Percentiles rank a stretch among this genome's conserved stretches.
Evolutionary conservation across 2,329 filamentous ascomycete genomes (phyloP).

Genomic region (Cordyceps pruinosa): DNA sequence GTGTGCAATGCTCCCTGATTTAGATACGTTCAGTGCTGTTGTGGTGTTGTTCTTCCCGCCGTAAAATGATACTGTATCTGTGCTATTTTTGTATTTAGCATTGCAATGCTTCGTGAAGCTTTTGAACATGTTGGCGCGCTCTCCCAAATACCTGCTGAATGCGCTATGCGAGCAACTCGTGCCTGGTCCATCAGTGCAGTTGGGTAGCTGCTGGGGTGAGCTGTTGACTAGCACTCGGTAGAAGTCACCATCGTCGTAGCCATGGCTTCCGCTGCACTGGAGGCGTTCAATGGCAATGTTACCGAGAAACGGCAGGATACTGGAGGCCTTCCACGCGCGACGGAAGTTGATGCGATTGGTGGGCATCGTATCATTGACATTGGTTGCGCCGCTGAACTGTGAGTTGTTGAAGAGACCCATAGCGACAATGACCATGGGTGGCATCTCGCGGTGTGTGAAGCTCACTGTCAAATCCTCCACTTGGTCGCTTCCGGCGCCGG

Average conservation of each 20-base stretch:
- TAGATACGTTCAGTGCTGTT: slow-evolving; percentile 12
- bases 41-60: slow-evolving; percentile 22
- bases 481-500: slow-evolving; percentile 13
- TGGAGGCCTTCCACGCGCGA: slow-evolving; percentile 56
- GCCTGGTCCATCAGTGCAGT: slow-evolving; percentile 37
- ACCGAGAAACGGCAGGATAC: slow-evolving; percentile 57
- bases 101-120: slow-evolving; percentile 36
- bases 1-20: neutral
- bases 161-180: slow-evolving; percentile 34
- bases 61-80: slow-evolving; percentile 30
- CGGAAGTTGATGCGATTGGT: slow-evolving; percentile 54
- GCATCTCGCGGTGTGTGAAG: slow-evolving; percentile 63
- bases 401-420: slow-evolving; percentile 66
- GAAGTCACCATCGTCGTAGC: slow-evolving; percentile 45
- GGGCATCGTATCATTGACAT: slow-evolving; percentile 58
- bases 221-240: slow-evolving; percentile 40
- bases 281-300: slow-evolving; percentile 62
- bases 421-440: slow-evolving; percentile 58
- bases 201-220: slow-evolving; percentile 34
- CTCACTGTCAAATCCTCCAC: slow-evolving; percentile 57
- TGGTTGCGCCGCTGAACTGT: slow-evolving; percentile 40
- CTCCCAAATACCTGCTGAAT: slow-evolving; percentile 33
- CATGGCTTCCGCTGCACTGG: slow-evolving; percentile 50
- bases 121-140: slow-evolving; percentile 30
- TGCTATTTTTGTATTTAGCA: slow-evolving; percentile 24